A percentile compares a stretch with the other conserved stretches of the same genome.
Evolutionary conservation across 2,329 filamentous ascomycete species (phyloP).

Genomic region (Amauroascus niger): DNA sequence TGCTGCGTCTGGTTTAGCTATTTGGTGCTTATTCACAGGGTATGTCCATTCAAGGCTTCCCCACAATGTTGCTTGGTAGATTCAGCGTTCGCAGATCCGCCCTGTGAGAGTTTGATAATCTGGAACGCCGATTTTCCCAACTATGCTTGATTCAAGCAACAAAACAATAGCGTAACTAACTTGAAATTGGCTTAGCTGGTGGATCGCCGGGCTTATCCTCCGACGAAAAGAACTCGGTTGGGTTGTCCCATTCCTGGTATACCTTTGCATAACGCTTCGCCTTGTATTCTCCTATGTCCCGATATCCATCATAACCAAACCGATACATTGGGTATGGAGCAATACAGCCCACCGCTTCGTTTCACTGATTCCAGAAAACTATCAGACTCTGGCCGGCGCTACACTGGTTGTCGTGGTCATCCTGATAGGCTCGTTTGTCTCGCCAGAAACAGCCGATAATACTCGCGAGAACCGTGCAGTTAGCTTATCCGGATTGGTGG

Average conservation of each 20-base stretch:
- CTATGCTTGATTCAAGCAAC: too few species aligned
- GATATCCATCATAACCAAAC: conserved; percentile 54
- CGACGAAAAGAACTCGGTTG: conserved; percentile 67
- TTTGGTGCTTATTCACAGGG: conserved; percentile 47
- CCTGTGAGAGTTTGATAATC: too few species aligned
- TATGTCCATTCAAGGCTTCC: conserved; percentile 28
- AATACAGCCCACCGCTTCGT: conserved; percentile 52
- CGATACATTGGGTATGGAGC: conserved; percentile 59
- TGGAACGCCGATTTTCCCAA: too few species aligned
- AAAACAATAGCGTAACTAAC: neutral
- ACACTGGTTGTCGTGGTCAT: conserved; percentile 59
- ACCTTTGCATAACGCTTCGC: conserved; percentile 63
- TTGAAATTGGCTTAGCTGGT: conserved; percentile 47
- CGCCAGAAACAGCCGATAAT: conserved; percentile 62
- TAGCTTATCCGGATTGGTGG: conserved; percentile 65
- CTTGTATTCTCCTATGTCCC: conserved; percentile 65
- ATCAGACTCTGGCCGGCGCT: conserved; percentile 55
- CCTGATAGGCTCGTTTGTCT: conserved; percentile 66
- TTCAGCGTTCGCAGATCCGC: too few species aligned
- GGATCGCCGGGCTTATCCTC: conserved; percentile 63
- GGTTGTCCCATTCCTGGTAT: conserved; percentile 76
- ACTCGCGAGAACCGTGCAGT: conserved; percentile 69
- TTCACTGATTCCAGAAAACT: conserved; percentile 54
- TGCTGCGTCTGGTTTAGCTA: conserved; percentile 39
- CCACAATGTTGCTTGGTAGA: neutral